Percentiles rank a stretch among this genome's conserved stretches.
Evolutionary conservation across 352 stramenopile species (phyloP).

Genomic region (Heterotrichella gracilis): DNA sequence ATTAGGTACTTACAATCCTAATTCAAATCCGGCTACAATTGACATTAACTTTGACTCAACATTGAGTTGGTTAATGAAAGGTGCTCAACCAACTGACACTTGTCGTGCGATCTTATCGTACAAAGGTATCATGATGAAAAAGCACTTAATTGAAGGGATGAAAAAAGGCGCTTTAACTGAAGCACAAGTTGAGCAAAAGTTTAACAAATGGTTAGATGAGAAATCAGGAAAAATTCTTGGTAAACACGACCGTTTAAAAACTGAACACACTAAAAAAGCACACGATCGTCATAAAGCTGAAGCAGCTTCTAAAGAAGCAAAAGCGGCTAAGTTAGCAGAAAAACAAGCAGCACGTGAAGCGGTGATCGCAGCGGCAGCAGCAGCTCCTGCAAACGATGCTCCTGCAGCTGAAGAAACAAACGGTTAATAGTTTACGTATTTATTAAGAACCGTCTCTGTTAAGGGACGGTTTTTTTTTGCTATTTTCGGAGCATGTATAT

Average conservation of each 20-base stretch:
- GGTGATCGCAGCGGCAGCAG: background rate
- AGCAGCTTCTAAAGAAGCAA: background rate
- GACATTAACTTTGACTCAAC: slow-evolving; percentile 3
- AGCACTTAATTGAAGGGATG: background rate
- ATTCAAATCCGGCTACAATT: background rate
- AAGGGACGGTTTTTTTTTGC: slow-evolving; percentile 4
- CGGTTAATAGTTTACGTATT: background rate
- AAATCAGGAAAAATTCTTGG: background rate
- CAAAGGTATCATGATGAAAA: background rate
- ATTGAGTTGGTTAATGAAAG: slow-evolving; percentile 11
- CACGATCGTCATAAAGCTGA: background rate
- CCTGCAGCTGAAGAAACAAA: background rate
- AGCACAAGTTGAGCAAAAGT: background rate
- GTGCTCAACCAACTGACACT: slow-evolving; percentile 5
- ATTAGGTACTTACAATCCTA: slow-evolving; percentile 19
- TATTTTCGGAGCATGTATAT: background rate
- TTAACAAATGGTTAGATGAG: background rate
- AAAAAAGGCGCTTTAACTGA: background rate
- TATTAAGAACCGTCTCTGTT: background rate
- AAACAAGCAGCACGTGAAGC: too few relatives aligned
- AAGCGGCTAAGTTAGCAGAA: background rate
- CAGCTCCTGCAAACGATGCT: background rate
- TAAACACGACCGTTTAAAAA: background rate
- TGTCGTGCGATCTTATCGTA: background rate
- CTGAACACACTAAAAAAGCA: background rate